Evolutionary conservation across 257 asterid species (phyloP).

Genomic region (Scutellaria baicalensis): DNA sequence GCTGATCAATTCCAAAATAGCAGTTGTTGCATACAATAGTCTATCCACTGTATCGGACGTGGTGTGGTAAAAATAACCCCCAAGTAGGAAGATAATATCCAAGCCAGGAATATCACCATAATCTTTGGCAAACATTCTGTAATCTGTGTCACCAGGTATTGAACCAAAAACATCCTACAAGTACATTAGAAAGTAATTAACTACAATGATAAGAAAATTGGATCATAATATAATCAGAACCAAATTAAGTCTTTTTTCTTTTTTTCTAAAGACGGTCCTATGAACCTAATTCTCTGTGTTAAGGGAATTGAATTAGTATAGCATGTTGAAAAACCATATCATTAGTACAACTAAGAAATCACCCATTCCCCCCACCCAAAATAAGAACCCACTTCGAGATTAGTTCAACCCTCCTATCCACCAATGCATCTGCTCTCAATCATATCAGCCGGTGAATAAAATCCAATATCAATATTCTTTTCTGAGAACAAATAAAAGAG

Average conservation of each 20-base stretch:
- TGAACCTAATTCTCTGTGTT: too few relatives aligned
- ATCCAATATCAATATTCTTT: not conserved
- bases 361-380: not conserved
- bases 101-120: constrained; percentile 95
- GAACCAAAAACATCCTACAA: constrained; percentile 88
- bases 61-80: constrained; percentile 96
- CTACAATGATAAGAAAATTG: not conserved
- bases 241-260: too few relatives aligned
- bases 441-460: not conserved
- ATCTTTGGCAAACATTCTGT: constrained; percentile 87
- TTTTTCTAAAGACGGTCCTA: too few relatives aligned
- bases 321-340: not conserved
- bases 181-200: constrained; percentile 2
- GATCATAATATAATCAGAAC: too few relatives aligned
- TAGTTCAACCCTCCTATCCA: not conserved
- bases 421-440: not conserved
- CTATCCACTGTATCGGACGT: constrained; percentile 96
- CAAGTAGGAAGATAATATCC: constrained; percentile 92
- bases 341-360: not conserved
- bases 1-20: constrained; percentile 47
- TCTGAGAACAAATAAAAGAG: not conserved
- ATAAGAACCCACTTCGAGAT: not conserved
- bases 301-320: too few relatives aligned
- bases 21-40: constrained; percentile 84
- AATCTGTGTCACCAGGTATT: constrained; percentile 97